Percentiles rank a stretch among this genome's conserved stretches.
Conservation (phyloP, 805 yeast genomes). For the Pichia paraexigua region DNA sequence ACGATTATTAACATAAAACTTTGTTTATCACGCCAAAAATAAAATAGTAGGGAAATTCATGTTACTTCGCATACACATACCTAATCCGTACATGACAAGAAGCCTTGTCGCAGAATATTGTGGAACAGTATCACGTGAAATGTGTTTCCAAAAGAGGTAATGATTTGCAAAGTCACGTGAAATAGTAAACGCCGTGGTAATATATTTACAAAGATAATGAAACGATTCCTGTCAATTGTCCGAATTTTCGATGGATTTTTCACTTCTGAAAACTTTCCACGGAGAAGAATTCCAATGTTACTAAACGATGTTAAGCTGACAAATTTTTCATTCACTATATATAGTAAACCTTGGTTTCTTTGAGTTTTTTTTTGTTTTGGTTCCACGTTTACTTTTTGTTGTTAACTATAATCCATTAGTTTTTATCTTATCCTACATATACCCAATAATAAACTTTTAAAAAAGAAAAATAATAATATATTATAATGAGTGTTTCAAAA, state of each 20-base stretch:
- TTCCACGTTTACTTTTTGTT: too few species aligned
- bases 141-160: background rate
- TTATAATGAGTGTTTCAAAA: constrained; percentile 7
- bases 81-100: background rate
- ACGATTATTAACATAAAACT: background rate
- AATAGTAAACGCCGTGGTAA: background rate
- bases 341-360: background rate
- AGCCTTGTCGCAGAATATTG: background rate
- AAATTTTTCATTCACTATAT: background rate
- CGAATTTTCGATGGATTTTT: background rate
- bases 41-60: background rate
- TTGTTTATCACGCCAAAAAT: background rate
- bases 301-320: background rate
- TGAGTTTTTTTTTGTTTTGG: background rate
- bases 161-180: background rate
- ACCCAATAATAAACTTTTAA: background rate
- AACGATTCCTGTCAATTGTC: background rate
- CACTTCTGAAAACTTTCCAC: background rate
- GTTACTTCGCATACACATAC: background rate
- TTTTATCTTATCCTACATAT: background rate
- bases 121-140: background rate
- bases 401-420: background rate
- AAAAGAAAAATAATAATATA: background rate
- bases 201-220: background rate
- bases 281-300: background rate